A percentile compares a stretch with the other conserved stretches of the same genome.
These are phyloP conservation scores for Rhododendron williamsianum DNA, from an alignment of 148 eudicot genomes.

Conservation along the genomic window DNA sequence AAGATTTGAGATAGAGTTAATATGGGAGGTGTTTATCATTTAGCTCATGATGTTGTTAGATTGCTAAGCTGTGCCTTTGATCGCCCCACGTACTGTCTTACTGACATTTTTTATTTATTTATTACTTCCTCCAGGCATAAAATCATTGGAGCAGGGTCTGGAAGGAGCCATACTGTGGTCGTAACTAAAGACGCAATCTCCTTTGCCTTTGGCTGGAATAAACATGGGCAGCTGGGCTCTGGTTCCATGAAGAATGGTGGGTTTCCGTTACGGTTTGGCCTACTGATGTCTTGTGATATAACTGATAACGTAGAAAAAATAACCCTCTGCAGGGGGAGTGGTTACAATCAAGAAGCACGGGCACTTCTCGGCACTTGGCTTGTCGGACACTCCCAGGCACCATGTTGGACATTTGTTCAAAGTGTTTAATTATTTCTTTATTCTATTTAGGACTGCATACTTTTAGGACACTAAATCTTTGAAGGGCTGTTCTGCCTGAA, in stretches of 20 bases:
- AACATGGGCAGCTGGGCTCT: conserved; percentile 94
- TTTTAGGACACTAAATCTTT: background rate
- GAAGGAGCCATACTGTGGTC: conserved; percentile 83
- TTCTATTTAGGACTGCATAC: background rate
- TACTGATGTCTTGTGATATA: background rate
- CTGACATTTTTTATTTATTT: background rate
- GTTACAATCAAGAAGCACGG: background rate
- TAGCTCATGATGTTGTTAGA: background rate
- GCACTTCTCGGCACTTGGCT: background rate
- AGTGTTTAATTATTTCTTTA: background rate
- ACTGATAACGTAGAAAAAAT: background rate
- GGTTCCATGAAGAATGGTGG: conserved; percentile 80
- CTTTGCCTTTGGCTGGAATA: conserved; percentile 95
- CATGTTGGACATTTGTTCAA: background rate
- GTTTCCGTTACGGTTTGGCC: conserved; percentile 8
- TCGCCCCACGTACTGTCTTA: background rate
- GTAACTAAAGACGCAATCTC: conserved; percentile 70
- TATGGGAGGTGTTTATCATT: background rate
- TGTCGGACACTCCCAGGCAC: background rate
- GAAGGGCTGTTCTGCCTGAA: background rate
- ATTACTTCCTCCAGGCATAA: conserved; percentile 44
- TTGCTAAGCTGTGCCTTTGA: background rate
- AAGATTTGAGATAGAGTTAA: background rate
- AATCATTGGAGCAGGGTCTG: conserved; percentile 66
- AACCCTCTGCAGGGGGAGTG: background rate